Conservation (phyloP, 768 basidiomycete genomes). For the Melanogaster broomeanus region DNA sequence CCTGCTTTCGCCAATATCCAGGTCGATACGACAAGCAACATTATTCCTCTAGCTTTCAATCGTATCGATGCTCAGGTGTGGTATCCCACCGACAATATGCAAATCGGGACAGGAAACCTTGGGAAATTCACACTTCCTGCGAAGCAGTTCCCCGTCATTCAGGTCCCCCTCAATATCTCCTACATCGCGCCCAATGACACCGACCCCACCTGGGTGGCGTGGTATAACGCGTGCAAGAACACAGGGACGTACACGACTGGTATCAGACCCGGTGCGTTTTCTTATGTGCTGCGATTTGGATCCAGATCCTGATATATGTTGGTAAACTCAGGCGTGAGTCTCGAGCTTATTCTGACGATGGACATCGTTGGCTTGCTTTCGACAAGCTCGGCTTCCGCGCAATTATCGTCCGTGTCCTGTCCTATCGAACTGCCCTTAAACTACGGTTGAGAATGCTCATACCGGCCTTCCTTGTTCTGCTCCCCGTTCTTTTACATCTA, state of each 20-base stretch:
- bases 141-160: conserved; percentile 61
- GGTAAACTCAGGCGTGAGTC: conserved; percentile 45
- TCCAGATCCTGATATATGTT: conserved; percentile 6
- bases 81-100: conserved; percentile 63
- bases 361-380: conserved; percentile 67
- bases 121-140: conserved; percentile 63
- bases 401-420: conserved; percentile 61
- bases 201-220: conserved; percentile 81
- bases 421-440: conserved; percentile 66
- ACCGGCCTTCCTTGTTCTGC: too few relatives aligned
- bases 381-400: conserved; percentile 52
- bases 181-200: conserved; percentile 78
- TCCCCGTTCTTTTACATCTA: too few relatives aligned
- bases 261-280: conserved; percentile 59
- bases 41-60: conserved; percentile 74
- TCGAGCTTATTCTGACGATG: conserved; percentile 67
- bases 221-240: conserved; percentile 80
- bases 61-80: conserved; percentile 66
- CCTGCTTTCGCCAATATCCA: conserved; percentile 73
- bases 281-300: background rate
- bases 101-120: conserved; percentile 69
- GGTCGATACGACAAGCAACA: conserved; percentile 74
- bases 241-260: conserved; percentile 46
- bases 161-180: conserved; percentile 80
- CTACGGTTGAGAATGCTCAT: too few relatives aligned